Conservation (phyloP, 2,329 filamentous ascomycete species). For the Neofusicoccum cordaticola region DNA sequence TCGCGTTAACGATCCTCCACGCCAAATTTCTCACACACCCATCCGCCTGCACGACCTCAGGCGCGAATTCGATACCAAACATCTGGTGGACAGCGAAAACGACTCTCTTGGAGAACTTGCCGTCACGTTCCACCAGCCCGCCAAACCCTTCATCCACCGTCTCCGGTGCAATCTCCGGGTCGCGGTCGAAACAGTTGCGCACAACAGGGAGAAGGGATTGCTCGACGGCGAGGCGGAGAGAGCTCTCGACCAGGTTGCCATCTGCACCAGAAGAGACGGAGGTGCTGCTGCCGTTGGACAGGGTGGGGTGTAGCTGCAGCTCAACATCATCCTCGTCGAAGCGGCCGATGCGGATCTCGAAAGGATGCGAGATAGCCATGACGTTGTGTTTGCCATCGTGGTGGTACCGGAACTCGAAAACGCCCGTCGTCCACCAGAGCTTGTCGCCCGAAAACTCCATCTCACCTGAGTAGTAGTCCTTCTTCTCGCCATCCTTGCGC, state of each 20-base stretch:
- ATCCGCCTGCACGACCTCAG: conserved; percentile 87
- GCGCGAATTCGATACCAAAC: conserved; percentile 94
- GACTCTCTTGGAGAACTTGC: conserved; percentile 83
- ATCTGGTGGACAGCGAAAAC: conserved; percentile 95
- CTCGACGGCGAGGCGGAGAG: conserved; percentile 70
- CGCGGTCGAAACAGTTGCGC: conserved; percentile 87
- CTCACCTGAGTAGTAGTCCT: conserved; percentile 70
- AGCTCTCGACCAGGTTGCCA: conserved; percentile 41
- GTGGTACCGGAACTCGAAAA: conserved; percentile 96
- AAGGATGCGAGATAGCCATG: conserved; percentile 90
- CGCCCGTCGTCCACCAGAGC: conserved; percentile 93
- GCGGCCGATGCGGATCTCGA: conserved; percentile 79
- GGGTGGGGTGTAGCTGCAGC: conserved; percentile 42
- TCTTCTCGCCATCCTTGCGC: conserved; percentile 49
- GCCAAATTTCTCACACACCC: conserved; percentile 86
- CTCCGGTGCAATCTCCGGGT: conserved; percentile 84
- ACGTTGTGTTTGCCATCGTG: conserved; percentile 89
- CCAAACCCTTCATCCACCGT: conserved; percentile 81
- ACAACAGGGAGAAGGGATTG: conserved; percentile 75
- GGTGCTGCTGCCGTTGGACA: background rate
- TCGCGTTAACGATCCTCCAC: conserved; percentile 93
- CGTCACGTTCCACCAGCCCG: conserved; percentile 76
- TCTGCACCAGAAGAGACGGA: background rate
- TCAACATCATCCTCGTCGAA: conserved; percentile 74
- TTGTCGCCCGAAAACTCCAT: conserved; percentile 89